A percentile compares a stretch with the other conserved stretches of the same genome.
Evolutionary conservation across 2,329 filamentous ascomycete genomes (phyloP).

Genomic region (Coniochaeta ligniaria): DNA sequence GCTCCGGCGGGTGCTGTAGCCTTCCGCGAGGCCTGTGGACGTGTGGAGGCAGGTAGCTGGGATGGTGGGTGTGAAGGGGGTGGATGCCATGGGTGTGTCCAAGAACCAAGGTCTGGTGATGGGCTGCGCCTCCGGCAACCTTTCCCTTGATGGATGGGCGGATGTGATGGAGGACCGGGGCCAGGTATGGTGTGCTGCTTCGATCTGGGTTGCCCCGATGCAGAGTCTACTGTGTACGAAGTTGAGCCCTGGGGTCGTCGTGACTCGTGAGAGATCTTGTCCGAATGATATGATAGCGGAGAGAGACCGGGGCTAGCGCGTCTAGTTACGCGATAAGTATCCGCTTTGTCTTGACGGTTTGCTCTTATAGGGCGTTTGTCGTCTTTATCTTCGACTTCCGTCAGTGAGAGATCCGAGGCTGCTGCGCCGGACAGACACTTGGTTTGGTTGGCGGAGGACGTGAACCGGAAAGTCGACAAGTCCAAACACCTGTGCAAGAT

Average conservation of each 20-base stretch:
- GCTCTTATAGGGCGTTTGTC: background rate
- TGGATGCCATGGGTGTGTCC: background rate
- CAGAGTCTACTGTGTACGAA: background rate
- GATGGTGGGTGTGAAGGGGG: background rate
- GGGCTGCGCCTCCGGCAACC: background rate
- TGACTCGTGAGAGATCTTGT: too few relatives aligned
- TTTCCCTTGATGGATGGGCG: conserved; percentile 1
- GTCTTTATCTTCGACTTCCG: background rate
- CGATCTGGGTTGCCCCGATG: background rate
- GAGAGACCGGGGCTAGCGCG: background rate
- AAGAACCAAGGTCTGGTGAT: background rate
- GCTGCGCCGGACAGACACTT: background rate
- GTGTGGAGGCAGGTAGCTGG: background rate
- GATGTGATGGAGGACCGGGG: background rate
- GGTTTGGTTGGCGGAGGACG: background rate
- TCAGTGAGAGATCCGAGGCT: background rate
- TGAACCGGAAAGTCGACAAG: background rate
- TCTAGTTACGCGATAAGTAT: background rate
- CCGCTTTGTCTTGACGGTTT: background rate
- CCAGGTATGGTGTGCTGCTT: background rate
- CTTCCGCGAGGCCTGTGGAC: background rate
- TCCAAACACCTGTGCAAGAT: background rate
- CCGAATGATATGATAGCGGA: too few relatives aligned
- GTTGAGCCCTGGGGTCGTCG: background rate
- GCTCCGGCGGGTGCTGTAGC: background rate